Evolutionary conservation across 2,329 filamentous ascomycete genomes (phyloP).

Genomic region (Cordyceps fumosorosea): DNA sequence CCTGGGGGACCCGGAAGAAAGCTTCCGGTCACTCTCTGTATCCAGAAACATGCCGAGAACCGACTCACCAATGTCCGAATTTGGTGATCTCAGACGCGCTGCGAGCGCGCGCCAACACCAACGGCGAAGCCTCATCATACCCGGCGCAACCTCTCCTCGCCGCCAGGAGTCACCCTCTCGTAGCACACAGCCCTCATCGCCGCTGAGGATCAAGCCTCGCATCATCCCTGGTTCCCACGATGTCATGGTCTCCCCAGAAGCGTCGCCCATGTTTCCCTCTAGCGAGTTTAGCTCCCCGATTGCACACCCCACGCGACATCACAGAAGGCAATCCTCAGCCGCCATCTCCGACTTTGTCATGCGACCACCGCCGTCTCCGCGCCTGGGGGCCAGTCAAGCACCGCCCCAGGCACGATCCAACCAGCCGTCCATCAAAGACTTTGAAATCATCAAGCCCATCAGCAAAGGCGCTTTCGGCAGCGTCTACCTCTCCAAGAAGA

Average conservation of each 20-base stretch:
- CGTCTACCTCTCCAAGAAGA: conserved; percentile 97
- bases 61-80: conserved; percentile 86
- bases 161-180: conserved; percentile 87
- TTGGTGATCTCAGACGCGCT: conserved; percentile 66
- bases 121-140: conserved; percentile 77
- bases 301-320: conserved; percentile 55
- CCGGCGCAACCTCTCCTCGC: conserved; percentile 69
- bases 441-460: conserved; percentile 98
- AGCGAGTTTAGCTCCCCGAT: conserved; percentile 76
- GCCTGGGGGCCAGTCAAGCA: conserved; percentile 65
- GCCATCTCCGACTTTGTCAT: conserved; percentile 65
- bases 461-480: conserved; percentile 98
- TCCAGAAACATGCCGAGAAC: conserved; percentile 63
- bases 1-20: conserved; percentile 78
- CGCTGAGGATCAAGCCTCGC: conserved; percentile 81
- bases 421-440: conserved; percentile 96
- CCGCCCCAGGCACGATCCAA: conserved; percentile 82
- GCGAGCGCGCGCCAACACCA: conserved; percentile 78
- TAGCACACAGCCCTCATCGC: conserved; percentile 72
- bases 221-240: conserved; percentile 53
- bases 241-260: conserved; percentile 72
- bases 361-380: conserved; percentile 73
- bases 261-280: conserved; percentile 77
- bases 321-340: conserved; percentile 86
- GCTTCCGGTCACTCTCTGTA: conserved; percentile 71